Conservation (phyloP, 495 filamentous ascomycete species). For the Aspergillus haitiensis region DNA sequence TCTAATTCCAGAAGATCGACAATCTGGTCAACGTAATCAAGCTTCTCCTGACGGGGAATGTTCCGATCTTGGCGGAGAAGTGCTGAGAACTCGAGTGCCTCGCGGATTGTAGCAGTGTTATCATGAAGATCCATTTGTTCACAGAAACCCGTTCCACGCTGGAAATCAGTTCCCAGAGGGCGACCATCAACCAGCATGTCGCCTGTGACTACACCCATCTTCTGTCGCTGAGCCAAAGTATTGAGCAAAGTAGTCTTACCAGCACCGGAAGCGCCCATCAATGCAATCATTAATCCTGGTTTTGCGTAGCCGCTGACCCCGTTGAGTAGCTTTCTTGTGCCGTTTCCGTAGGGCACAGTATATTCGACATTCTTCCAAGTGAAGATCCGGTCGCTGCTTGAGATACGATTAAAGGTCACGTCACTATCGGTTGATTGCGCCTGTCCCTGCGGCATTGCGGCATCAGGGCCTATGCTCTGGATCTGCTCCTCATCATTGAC, state of each 20-base stretch:
- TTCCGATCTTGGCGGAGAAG: constrained; percentile 59
- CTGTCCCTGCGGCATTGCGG: constrained; percentile 48
- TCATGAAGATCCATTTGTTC: constrained; percentile 88
- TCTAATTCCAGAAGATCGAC: constrained; percentile 58
- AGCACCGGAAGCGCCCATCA: constrained; percentile 84
- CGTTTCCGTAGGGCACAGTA: constrained; percentile 69
- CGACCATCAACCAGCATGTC: constrained; percentile 79
- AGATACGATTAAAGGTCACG: constrained; percentile 53
- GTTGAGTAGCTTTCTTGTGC: constrained; percentile 69
- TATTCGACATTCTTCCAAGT: constrained; percentile 75
- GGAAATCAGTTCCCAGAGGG: constrained; percentile 66
- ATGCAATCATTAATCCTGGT: constrained; percentile 75
- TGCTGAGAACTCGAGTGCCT: constrained; percentile 68
- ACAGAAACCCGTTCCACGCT: constrained; percentile 79
- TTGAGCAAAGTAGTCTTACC: constrained; percentile 79
- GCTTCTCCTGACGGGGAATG: constrained; percentile 53
- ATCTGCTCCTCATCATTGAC: constrained; percentile 51
- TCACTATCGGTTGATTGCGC: constrained; percentile 40
- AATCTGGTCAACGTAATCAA: constrained; percentile 62
- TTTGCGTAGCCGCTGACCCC: constrained; percentile 74
- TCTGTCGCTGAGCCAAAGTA: constrained; percentile 74
- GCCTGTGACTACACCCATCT: constrained; percentile 67
- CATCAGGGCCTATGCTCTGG: constrained; percentile 32
- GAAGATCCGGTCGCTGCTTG: constrained; percentile 66
- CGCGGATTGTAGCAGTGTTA: constrained; percentile 61